Conservation (phyloP, 805 yeast species). For the Hanseniaspora occidentalis region DNA sequence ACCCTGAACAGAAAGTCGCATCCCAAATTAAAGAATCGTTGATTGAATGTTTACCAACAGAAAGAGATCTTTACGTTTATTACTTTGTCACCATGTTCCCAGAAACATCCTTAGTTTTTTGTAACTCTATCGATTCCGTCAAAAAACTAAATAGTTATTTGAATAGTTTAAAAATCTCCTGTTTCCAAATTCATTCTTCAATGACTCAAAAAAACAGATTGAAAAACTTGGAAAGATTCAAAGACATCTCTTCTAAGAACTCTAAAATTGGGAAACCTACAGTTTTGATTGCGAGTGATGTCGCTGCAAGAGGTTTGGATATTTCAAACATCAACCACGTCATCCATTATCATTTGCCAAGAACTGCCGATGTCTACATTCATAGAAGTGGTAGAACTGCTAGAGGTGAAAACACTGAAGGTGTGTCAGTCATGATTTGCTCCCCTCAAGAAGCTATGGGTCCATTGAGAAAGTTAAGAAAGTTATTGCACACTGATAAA, state of each 20-base stretch:
- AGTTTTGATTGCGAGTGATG: constrained; percentile 87
- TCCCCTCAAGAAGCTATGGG: constrained; percentile 92
- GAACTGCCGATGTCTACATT: constrained; percentile 87
- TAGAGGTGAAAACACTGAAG: constrained; percentile 71
- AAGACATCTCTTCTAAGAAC: constrained; percentile 31
- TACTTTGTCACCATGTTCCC: constrained; percentile 79
- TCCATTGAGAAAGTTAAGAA: constrained; percentile 65
- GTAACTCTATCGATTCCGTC: constrained; percentile 92
- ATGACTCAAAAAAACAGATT: constrained; percentile 93
- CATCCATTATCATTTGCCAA: constrained; percentile 88
- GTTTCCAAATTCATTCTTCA: constrained; percentile 76
- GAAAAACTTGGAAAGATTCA: constrained; percentile 72
- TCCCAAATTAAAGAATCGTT: constrained; percentile 69
- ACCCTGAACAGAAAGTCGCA: constrained; percentile 74
- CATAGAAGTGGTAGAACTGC: constrained; percentile 99
- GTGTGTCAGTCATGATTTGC: constrained; percentile 89
- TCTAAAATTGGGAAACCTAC: constrained; percentile 35
- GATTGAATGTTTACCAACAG: constrained; percentile 82
- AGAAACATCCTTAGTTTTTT: constrained; percentile 81
- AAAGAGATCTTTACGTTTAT: constrained; percentile 81
- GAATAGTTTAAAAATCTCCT: constrained; percentile 51
- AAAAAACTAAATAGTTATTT: constrained; percentile 71
- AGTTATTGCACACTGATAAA: constrained; percentile 31
- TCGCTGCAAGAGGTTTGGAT: constrained; percentile 96
- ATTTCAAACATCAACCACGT: constrained; percentile 86